Evolutionary conservation across 164 flowering plant genomes (phyloP), one percentile per base, ranked within the genome.

Genomic region (Stephania yunnanensis): DNA sequence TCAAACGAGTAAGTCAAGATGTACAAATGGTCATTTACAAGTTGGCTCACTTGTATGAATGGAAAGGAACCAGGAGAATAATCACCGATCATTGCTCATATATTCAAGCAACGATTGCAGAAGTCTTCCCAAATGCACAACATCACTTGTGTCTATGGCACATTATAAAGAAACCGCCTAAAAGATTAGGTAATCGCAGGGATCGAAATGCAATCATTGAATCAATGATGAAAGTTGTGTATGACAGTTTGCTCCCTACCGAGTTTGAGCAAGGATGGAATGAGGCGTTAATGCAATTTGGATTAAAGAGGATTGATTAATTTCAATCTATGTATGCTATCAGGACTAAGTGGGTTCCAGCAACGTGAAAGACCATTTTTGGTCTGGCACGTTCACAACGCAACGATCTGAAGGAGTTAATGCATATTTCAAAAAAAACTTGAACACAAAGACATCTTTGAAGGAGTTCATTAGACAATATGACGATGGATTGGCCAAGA

Each of bases 131-230:
- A 19, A 48, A 10, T 25, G 46, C 76, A 2, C 42, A n/a, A 1
- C 71, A 20, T 74, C 76, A 63, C 8, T 13, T 67, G n/a, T 74
- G 76, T 1, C 71, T 74, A 10, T 68, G 66, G 71, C 76, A 74
- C n/a, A 68, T 74, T 36, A 36, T 36, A 1, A 36, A 36, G 42
- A 15, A 50, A 46, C 15, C 1, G 42, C 42, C 42, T 67, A 67
- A 4, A 50, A 50, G 11, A 22, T 74, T 53, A 61, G 64, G 2
- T 31, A 74, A 25, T 46, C 42, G 4, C 4, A 36, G 4, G 42
- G 4, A 36, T 1, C 42, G 42, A 36, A 4, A 36, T 30, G 9
- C 11, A 67, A 6, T 50, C 71, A 7, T 66, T 46, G 9, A 4
- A 46, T 8, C 50, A 74, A 9, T 48, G 7, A 7, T 10, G 52